Evolutionary conservation across 2,329 filamentous ascomycete species (phyloP), one percentile per base, ranked within the genome.

Genomic region (Penicillium decumbens): DNA sequence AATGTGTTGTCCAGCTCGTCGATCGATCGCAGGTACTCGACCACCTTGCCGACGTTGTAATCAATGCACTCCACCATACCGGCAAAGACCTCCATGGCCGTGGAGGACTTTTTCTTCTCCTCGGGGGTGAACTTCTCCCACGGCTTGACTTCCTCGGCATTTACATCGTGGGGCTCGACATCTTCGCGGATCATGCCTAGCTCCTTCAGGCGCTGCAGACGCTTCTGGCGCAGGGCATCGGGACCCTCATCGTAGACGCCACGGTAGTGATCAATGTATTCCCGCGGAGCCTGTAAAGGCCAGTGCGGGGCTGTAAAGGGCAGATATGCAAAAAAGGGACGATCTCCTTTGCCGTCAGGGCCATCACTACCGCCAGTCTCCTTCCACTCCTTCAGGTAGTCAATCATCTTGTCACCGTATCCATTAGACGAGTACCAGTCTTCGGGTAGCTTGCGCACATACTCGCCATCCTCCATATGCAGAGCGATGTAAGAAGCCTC

Each of bases 11-110:
- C 81, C 0, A 81, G 71, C 60, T 85, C 81, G 48, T 75, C 79
- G 2, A 75, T 78, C 38, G 74, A 62, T 49, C 78, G 70, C 2
- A 84, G 73, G 56, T 83, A 79, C 30, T 79, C 69, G 20, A 83
- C 67, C 2, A 84, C 77, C 48, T 78, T 79, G 32, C 81, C 81
- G 15, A 85, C 75, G 50, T 83, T 81, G 49, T 64, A 63, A 57
- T 85, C 82, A 45, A 84, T 83, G 44, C 72, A 73, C 49, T 84
- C 80, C 3, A 84, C 81, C 80, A 85, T 85, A 10, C 73, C 82
- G 0, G 82, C 81, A 50, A 79, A 85, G 3, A 79, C 76, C 58
- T 84, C 81, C 81, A 83, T 83, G 0, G 78, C 76, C 69, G 75
- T 57, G 65, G 65, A 62, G 0, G 73, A 75, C 18, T 69, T 65